Conservation (phyloP, 2,329 filamentous ascomycete genomes). For the Penicillium frequentans region DNA sequence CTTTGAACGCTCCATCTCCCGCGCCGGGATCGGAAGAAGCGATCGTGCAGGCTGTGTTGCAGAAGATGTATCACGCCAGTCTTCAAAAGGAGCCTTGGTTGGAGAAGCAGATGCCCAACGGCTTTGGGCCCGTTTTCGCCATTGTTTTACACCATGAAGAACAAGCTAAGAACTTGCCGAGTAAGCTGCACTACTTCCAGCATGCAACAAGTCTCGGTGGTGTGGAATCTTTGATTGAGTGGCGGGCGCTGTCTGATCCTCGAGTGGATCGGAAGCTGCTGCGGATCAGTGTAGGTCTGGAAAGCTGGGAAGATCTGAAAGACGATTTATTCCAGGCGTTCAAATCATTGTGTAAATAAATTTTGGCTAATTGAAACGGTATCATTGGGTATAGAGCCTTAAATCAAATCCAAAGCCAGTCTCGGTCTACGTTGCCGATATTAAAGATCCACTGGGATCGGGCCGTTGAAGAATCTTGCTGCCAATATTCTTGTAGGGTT, state of each 20-base stretch:
- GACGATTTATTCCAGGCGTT: conserved; percentile 71
- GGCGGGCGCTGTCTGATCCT: conserved; percentile 82
- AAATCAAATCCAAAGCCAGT: conserved; percentile 33
- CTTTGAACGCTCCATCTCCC: conserved; percentile 43
- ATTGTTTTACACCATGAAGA: conserved; percentile 62
- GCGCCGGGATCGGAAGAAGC: conserved; percentile 40
- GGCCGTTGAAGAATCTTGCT: conserved; percentile 5
- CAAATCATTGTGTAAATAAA: conserved; percentile 26
- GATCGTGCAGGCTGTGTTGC: conserved; percentile 56
- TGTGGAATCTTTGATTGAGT: conserved; percentile 94
- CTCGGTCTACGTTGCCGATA: conserved; percentile 27
- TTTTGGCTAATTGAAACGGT: neutral
- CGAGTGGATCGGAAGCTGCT: conserved; percentile 70
- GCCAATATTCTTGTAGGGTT: conserved; percentile 29
- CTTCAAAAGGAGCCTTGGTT: conserved; percentile 78
- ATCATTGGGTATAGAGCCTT: neutral
- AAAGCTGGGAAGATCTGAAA: conserved; percentile 79
- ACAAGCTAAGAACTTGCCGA: conserved; percentile 69
- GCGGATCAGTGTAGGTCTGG: conserved; percentile 81
- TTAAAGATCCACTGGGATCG: conserved; percentile 30
- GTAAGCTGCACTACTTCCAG: conserved; percentile 78
- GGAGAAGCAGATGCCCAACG: conserved; percentile 81
- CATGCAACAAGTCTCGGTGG: conserved; percentile 93
- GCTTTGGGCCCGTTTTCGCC: conserved; percentile 85
- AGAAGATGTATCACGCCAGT: conserved; percentile 71